phyloP scores from a whole-genome alignment of 1,139 yeast species.

The Geotrichum aggregatum region DNA sequence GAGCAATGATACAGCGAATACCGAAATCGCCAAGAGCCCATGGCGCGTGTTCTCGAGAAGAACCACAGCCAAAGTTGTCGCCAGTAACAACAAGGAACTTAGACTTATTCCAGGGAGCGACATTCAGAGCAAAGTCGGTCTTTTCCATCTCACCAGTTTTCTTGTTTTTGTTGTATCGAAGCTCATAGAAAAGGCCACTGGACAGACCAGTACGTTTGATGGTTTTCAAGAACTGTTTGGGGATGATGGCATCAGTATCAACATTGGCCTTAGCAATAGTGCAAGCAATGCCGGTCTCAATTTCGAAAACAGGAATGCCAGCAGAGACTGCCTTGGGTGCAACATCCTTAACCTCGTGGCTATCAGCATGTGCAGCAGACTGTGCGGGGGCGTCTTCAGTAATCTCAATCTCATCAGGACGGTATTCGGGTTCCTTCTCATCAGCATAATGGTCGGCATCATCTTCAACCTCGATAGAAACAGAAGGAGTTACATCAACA shows the following conservation, averaged over 20 bases:
- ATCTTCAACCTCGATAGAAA: conserved; percentile 51
- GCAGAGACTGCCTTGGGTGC: conserved; percentile 42
- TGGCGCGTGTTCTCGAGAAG: conserved; percentile 98
- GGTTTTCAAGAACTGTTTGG: conserved; percentile 95
- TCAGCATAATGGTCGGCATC: conserved; percentile 61
- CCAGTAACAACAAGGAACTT: conserved; percentile 88
- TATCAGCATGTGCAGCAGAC: conserved; percentile 29
- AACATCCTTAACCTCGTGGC: conserved; percentile 29
- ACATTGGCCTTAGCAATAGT: conserved; percentile 92
- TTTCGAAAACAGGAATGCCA: conserved; percentile 73
- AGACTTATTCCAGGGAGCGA: conserved; percentile 72
- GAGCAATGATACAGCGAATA: conserved; percentile 91
- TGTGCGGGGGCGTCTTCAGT: conserved; percentile 29
- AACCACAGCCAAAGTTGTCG: conserved; percentile 97
- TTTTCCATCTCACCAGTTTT: conserved; percentile 66
- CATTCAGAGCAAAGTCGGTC: conserved; percentile 86
- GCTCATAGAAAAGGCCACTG: conserved; percentile 84
- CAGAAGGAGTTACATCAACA: conserved; percentile 59
- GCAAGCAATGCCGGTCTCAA: conserved; percentile 82
- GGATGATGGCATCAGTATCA: conserved; percentile 97
- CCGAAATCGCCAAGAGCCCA: conserved; percentile 99
- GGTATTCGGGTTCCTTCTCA: conserved; percentile 54
- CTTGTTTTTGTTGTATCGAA: conserved; percentile 66
- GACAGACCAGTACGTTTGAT: conserved; percentile 93
- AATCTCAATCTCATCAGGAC: conserved; percentile 33